Base-by-base conservation (phyloP, 1,284 basidiomycete species). In the Boletellus dicymbophilus region DNA sequence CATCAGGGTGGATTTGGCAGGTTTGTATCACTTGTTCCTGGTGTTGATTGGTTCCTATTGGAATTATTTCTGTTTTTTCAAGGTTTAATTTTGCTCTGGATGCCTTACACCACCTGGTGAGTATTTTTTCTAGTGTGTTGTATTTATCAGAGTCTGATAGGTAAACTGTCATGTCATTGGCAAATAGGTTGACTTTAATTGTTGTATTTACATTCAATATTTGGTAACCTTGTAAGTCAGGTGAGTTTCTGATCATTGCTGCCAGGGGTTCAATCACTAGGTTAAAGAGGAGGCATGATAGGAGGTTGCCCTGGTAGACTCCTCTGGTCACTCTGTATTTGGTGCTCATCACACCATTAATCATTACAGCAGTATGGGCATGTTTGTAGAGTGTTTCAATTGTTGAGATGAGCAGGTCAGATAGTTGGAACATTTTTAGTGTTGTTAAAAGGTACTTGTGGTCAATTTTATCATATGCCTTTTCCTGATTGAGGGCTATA, bases 231-330 rank as follows among this genome's bases (percentile, higher is more conserved):
- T 1, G 23, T 0, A 58, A 20, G 4, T 43, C 3, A 0, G 43
- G 51, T 3, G 49, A 0, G 2, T 31, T 47, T 0, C 26, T 3
- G 10, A 58, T 28, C 0, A 7, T 46, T n/a, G 16, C 68, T 54
- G 49, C 49, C 0, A 59, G 48, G 1, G 47, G 57, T 22, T 58
- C 49, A 0, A 59, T 59, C 0, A 48, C 49, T 0, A 59, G 36
- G 40, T 74, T 51, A 20, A 73, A 76, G 0, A 77, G 60, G 0
- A 76, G 59, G 55, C 72, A 76, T 0, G 72, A 76, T 0, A 73
- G 49, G 1, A 68, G 71, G 55, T 72, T 67, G 0, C 70, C 70
- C 52, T 75, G 72, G 27, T 69, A 2, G 3, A 76, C 73, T 0
- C 72, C 74, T 44, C 71, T 41, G 0, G 40, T 61, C 4, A 76